A percentile compares a stretch with the other conserved stretches of the same genome.
These are phyloP conservation scores for Sanghuangporus sanghuang DNA, from an alignment of 1,284 basidiomycete species.

Conservation along the genomic window DNA sequence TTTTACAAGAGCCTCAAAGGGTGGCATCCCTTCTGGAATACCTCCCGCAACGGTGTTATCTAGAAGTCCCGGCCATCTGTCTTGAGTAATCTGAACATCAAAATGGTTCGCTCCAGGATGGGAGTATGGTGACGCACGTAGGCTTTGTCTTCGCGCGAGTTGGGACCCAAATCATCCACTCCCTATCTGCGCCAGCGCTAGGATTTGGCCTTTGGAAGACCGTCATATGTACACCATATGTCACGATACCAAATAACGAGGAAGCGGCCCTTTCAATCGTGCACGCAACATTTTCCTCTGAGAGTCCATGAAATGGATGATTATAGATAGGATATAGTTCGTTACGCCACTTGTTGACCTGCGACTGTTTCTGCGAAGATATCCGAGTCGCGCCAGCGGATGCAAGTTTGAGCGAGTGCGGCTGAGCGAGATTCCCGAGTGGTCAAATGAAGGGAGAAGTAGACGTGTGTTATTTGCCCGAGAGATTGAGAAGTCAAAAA, in stretches of 20 bases:
- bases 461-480: slow-evolving; percentile 31
- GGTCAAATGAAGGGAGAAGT: slow-evolving; percentile 47
- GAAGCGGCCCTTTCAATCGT: slow-evolving; percentile 87
- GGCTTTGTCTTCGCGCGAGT: slow-evolving; percentile 81
- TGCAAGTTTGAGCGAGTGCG: slow-evolving; percentile 57
- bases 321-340: slow-evolving; percentile 83
- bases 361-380: slow-evolving; percentile 64
- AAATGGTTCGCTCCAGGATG: not conserved
- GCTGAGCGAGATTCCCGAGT: slow-evolving; percentile 52
- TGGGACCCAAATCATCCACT: slow-evolving; percentile 81
- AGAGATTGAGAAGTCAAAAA: slow-evolving; percentile 24
- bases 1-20: slow-evolving; percentile 79
- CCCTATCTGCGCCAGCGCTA: slow-evolving; percentile 34
- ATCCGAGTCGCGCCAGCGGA: slow-evolving; percentile 63
- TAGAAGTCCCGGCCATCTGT: slow-evolving; percentile 68
- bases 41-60: slow-evolving; percentile 83
- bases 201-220: slow-evolving; percentile 48
- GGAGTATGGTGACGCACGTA: slow-evolving; percentile 51
- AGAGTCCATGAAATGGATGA: slow-evolving; percentile 55
- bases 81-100: slow-evolving; percentile 7
- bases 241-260: slow-evolving; percentile 85
- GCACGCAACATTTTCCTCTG: slow-evolving; percentile 65
- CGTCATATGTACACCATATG: slow-evolving; percentile 85
- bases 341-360: slow-evolving; percentile 72
- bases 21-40: slow-evolving; percentile 68